Percentiles rank a stretch among this genome's conserved stretches.
phyloP scores from a whole-genome alignment of 345 rosid genomes.

The Heritiera fomes region DNA sequence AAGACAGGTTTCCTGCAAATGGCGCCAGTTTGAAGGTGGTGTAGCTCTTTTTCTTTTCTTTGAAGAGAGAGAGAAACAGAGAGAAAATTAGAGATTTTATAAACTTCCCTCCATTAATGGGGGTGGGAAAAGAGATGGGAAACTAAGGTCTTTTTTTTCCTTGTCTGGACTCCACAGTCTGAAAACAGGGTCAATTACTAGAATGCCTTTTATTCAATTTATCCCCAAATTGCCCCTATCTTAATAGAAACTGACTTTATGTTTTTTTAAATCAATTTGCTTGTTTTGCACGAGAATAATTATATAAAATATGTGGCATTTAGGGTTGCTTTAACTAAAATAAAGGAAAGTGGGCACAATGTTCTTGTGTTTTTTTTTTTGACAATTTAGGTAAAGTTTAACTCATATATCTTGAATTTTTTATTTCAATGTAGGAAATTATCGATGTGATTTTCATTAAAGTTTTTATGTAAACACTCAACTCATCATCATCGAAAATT shows the following conservation, averaged over 20 bases:
- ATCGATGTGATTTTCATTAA: background rate
- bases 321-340: background rate
- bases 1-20: slow-evolving; percentile 26
- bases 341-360: background rate
- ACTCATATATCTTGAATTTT: background rate
- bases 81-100: slow-evolving; percentile 24
- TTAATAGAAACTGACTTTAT: background rate
- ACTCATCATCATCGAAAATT: background rate
- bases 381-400: background rate
- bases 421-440: background rate
- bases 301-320: background rate
- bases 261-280: background rate
- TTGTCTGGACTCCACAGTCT: slow-evolving; percentile 21
- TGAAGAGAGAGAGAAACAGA: background rate
- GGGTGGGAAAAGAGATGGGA: slow-evolving; percentile 13
- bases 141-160: slow-evolving; percentile 7
- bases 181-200: background rate
- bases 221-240: background rate
- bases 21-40: slow-evolving; percentile 39
- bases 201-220: background rate
- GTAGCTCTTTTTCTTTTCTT: slow-evolving; percentile 5
- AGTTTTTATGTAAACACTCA: too few species aligned
- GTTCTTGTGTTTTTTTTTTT: background rate
- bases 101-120: slow-evolving; percentile 32
- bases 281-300: background rate